Evolutionary conservation across 306 rosid genomes (phyloP).

Genomic region (Vachellia pachyceras): DNA sequence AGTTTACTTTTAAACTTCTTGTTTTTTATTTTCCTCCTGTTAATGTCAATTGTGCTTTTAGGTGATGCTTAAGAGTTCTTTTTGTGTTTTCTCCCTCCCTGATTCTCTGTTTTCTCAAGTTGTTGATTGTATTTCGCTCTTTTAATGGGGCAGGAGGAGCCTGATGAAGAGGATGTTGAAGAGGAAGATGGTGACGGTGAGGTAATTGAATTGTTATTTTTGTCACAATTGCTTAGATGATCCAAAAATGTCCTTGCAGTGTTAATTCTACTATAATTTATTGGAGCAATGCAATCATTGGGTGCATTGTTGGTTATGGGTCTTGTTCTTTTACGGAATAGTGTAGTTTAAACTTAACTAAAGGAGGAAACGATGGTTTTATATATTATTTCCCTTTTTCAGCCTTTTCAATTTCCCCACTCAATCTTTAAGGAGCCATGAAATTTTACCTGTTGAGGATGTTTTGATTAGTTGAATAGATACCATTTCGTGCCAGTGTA

Average conservation of each 20-base stretch:
- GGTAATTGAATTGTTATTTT: constrained; percentile 55
- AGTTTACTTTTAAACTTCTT: no score
- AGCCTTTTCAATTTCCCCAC: no score
- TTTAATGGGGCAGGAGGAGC: constrained; percentile 60
- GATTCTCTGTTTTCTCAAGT: constrained; percentile 10
- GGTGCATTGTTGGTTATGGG: neutral
- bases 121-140: constrained; percentile 35
- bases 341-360: neutral
- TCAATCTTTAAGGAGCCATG: no score
- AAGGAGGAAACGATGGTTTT: neutral
- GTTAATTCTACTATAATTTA: no score
- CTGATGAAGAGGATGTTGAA: constrained; percentile 82
- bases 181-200: constrained; percentile 80
- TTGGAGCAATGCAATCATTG: neutral
- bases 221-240: neutral
- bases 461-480: no score
- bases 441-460: no score
- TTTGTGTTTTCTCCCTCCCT: neutral
- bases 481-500: no score
- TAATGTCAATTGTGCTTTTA: constrained; percentile 16
- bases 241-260: neutral
- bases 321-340: neutral
- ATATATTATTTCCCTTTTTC: no score
- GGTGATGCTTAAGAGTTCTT: neutral
- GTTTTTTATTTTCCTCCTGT: constrained; percentile 21